Percentiles rank a stretch among this genome's conserved stretches.
phyloP scores from a whole-genome alignment of 495 filamentous ascomycete genomes.

The Xylaria castorea region DNA sequence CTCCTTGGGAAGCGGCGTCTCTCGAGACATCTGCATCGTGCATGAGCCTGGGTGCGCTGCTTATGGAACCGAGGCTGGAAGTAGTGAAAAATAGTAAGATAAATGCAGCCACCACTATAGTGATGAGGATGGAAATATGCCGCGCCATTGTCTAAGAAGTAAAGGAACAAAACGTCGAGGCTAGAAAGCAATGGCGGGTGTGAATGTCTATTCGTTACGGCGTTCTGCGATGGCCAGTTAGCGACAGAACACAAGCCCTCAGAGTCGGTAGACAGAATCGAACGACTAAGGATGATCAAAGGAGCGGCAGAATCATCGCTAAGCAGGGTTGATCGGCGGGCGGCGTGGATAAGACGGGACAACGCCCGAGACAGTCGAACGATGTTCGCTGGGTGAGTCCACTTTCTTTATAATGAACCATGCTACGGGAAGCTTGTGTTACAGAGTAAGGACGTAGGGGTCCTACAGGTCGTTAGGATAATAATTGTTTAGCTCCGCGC shows the following conservation, averaged over 20 bases:
- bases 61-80: conserved; percentile 33
- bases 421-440: neutral
- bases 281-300: conserved; percentile 6
- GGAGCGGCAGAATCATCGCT: conserved; percentile 26
- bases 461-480: too few relatives aligned
- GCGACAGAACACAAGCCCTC: neutral
- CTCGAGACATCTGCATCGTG: conserved; percentile 20
- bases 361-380: conserved; percentile 21
- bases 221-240: neutral
- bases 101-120: conserved; percentile 39
- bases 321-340: conserved; percentile 16
- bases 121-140: conserved; percentile 40
- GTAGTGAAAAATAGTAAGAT: conserved; percentile 39
- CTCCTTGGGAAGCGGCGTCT: conserved; percentile 19
- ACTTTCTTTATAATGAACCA: conserved; percentile 19
- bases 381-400: conserved; percentile 19
- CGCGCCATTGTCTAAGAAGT: conserved; percentile 34
- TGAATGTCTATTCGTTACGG: neutral
- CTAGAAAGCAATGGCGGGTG: neutral
- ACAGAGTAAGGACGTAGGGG: too few relatives aligned
- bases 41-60: conserved; percentile 31
- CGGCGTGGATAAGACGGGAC: conserved; percentile 19
- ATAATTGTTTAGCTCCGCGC: too few relatives aligned
- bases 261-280: conserved; percentile 6
- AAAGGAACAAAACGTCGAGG: neutral